Evolutionary conservation across 495 filamentous ascomycete genomes (phyloP).

Genomic region (Echria macrotheca): DNA sequence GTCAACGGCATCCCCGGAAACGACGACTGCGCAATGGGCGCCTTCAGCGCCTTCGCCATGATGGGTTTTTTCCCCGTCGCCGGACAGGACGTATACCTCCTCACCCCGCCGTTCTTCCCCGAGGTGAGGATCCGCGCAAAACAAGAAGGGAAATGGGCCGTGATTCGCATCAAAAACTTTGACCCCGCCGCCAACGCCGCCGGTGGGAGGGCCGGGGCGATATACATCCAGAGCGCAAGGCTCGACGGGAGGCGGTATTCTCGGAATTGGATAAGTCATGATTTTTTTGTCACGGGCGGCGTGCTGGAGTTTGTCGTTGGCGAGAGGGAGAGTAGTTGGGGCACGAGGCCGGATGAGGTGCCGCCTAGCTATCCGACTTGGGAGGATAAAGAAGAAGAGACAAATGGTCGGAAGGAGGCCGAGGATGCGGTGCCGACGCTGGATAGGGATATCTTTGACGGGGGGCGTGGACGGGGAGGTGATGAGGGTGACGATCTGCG

Average conservation of each 20-base stretch:
- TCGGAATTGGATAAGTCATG: conserved; percentile 67
- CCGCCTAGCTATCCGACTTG: conserved; percentile 50
- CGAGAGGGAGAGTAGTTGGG: conserved; percentile 59
- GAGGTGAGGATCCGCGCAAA: conserved; percentile 49
- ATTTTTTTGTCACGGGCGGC: conserved; percentile 63
- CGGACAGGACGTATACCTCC: conserved; percentile 69
- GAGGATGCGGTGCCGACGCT: not conserved
- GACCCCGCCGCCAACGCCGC: conserved; percentile 49
- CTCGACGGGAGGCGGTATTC: conserved; percentile 59
- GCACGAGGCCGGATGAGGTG: conserved; percentile 55
- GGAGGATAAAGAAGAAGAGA: not conserved
- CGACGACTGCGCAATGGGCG: conserved; percentile 72
- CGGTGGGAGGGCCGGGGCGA: no score
- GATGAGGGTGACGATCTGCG: not conserved
- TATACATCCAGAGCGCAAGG: conserved; percentile 61
- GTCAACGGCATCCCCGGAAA: conserved; percentile 65
- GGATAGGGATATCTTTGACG: not conserved
- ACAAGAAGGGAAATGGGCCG: conserved; percentile 42
- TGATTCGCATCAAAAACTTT: conserved; percentile 53
- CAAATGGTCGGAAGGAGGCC: not conserved
- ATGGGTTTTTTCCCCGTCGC: conserved; percentile 71
- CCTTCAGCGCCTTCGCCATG: conserved; percentile 63
- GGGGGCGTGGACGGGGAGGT: not conserved
- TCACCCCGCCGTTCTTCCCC: conserved; percentile 61
- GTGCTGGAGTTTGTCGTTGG: conserved; percentile 61